Base-by-base conservation (phyloP, 1,139 yeast species). In the Geotrichum histeridarum region DNA sequence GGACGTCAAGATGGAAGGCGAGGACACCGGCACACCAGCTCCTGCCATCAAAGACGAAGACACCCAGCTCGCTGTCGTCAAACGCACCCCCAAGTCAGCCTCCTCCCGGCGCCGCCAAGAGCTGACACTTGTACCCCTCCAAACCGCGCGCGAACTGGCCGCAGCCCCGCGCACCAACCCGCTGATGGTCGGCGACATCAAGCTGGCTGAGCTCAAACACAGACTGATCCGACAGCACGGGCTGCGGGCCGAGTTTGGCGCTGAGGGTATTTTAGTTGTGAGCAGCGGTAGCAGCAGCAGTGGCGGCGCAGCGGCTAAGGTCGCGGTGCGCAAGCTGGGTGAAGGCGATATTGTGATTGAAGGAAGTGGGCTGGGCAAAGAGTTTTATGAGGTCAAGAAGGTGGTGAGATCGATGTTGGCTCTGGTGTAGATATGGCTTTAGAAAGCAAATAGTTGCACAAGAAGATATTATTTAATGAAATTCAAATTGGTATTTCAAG, bases 281-380 rank as follows among this genome's bases (percentile, higher is more conserved):
- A 15, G 30, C n/a, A 43, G 27, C 22, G 86, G 95, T 41, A n/a
- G 37, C 37, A 33, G 4, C 6, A 7, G 37, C 14, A 33, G 14
- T n/a, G 37, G 37, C 4, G 14, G 14, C 7, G 37, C 14, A 12
- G 15, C 15, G 15, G 39, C 39, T 37, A 14, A 74, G 54, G 79
- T 93, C 30, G 84, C 91, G 1, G 81, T 93, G 8, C 75, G 89
- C 56, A 91, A 93, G 68, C 77, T 86, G 2, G 80, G 81, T 8
- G 90, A 90, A 49, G 96, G 97, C 42, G 86, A 86, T 65, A 79
- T 94, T 18, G 75, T 85, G 8, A 83, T 94, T 30, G 96, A 93
- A 63, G 99, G 99, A 1, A 35, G 31, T 3, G 78, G 80, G 14
- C 80, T 86, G 9, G 84, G 91, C 5, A 79, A 80, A 1, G 79